Evolutionary conservation across 176 grass and related monocot genomes (phyloP).

Genomic region (Oryza punctata): DNA sequence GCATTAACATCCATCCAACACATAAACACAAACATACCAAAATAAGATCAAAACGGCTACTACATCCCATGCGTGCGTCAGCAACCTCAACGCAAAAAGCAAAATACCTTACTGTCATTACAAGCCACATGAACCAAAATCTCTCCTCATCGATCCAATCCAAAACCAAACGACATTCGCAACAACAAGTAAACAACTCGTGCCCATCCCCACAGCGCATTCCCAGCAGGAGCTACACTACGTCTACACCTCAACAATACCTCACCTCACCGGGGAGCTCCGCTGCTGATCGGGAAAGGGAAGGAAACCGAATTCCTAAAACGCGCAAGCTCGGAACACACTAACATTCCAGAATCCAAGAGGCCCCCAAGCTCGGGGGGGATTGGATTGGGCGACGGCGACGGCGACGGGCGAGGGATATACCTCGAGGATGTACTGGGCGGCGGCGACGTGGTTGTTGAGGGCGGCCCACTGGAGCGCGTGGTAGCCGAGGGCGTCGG

Average conservation of each 20-base stretch:
- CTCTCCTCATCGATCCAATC: not conserved
- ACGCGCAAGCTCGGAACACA: no score
- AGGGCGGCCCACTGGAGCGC: constrained; percentile 95
- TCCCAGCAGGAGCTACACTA: not conserved
- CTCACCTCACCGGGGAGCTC: not conserved
- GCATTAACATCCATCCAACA: not conserved
- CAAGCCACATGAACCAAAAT: constrained; percentile 13
- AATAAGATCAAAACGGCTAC: constrained; percentile 8
- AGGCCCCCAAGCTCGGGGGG: no score
- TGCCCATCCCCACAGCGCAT: not conserved
- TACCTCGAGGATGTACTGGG: constrained; percentile 94
- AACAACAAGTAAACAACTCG: not conserved
- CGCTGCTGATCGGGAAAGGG: not conserved
- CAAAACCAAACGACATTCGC: not conserved
- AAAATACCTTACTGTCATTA: constrained; percentile 10
- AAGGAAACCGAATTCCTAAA: not conserved
- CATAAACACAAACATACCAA: constrained; percentile 8
- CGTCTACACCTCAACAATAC: no score
- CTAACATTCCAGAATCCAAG: no score
- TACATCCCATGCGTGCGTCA: not conserved
- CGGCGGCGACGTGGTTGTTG: constrained; percentile 88
- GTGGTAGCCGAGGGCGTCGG: constrained; percentile 74
- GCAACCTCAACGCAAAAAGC: constrained; percentile 20
- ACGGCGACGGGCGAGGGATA: not conserved
- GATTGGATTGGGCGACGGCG: not conserved